Evolutionary conservation across 2,329 filamentous ascomycete species (phyloP), one percentile per base, ranked within the genome.

Genomic region (Aspergillus novofumigatus): DNA sequence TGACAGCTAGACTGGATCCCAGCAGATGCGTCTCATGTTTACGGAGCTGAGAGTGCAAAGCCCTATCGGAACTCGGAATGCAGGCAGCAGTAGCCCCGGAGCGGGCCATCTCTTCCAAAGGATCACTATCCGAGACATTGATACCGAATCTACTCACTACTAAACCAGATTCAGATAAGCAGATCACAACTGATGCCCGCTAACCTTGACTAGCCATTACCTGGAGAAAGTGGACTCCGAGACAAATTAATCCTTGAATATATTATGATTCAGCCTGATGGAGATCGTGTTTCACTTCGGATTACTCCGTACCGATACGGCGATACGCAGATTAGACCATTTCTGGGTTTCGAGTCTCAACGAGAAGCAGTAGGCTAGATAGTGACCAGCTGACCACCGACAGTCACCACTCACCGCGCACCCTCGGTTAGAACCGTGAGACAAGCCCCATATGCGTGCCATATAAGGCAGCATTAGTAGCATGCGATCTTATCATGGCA

Each of bases 71-170:
- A 45, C 3, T 45, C 20, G 42, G 42, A 10, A 11, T 3, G 42
- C 21, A 21, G 20, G 21, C 20, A 45, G 21, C 42, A 23, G 20
- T 20, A 17, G 20, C 20, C 10, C 20, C 42, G 10, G 42, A 23
- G 21, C 42, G n/a, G 42, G 9, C 32, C 32, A 38, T 38, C 32
- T 17, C 29, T 6, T 38, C 6, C 32, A 38, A 7, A n/a, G 14
- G 14, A 38, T 17, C 14, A 5, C 8, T 45, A 45, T 45, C 8
- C 42, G 42, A 38, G 14, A 17, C 32, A 38, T 3, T 38, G 32
- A 17, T 50, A 52, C 38, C 17, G 38, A 52, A 42, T 52, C 26
- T 47, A 55, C n/a, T 55, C 53, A n/a, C 20, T 41, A 17, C 32
- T 45, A 49, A 55, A 3, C 32, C 32, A 38, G 32, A 38, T 17